Evolutionary conservation across 306 rosid species (phyloP), one percentile per base, ranked within the genome.

Genomic region (Vicia faba): DNA sequence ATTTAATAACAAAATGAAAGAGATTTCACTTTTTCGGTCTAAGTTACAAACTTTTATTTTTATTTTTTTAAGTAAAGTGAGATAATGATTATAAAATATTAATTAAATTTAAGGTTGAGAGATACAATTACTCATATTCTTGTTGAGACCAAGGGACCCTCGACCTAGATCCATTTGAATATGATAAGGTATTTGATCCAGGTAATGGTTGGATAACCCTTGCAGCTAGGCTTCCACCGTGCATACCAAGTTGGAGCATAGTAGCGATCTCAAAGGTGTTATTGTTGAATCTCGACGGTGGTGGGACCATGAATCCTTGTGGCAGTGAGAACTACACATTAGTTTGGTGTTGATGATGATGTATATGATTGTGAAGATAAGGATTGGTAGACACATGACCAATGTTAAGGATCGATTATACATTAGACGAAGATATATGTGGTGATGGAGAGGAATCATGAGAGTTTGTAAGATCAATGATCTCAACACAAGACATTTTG

Each of bases 91-190:
- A 68, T 9, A 23, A 6, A 68, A 54, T 5, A 5, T n/a, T 1
- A 72, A 63, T 16, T 26, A 63, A 14, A 50, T 38, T 15, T 5
- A 56, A 11, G 54, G 9, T 20, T 20, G 36, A 59, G 20, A 18
- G 63, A 26, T 25, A 38, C 61, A 36, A 48, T 54, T 54, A 74
- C 69, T 74, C 73, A 35, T 74, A 68, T 8, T 74, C 62, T 45
- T 9, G 5, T 0, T 31, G 73, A 25, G 46, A 57, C 79, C 68
- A 66, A 7, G 59, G 28, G 8, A 46, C 54, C 25, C 5, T 36
- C 13, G 35, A 43, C 8, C n/a, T 33, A 23, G 20, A 0, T 20
- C 35, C 73, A 15, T 11, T 18, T 14, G 67, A 11, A 38, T 53
- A 35, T 2, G 43, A 1, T 5, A 14, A 13, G 29, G 64, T 12